Evolutionary conservation across 1,284 basidiomycete species (phyloP), one percentile per base, ranked within the genome.

Genomic region (Leccinum pachyderme): DNA sequence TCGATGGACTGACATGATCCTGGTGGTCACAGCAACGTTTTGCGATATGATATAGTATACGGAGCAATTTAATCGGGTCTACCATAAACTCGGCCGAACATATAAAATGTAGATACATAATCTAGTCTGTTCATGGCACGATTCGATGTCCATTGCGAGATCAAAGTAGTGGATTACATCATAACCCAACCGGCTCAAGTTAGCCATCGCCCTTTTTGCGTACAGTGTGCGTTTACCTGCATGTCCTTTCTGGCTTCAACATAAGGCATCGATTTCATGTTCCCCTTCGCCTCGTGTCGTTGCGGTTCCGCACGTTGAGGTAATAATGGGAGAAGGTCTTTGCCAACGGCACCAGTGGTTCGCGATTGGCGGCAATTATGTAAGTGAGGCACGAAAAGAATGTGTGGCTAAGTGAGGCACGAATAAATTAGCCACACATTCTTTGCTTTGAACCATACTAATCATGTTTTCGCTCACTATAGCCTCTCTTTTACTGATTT

Each of bases 401-500:
- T n/a, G n/a, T n/a, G n/a, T n/a, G n/a, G n/a, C n/a, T 53, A 53
- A 52, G 25, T 2, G 2, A 15, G 4, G 24, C 29, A 41, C 15
- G 32, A 50, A 27, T 51, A 29, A 28, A 3, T 9, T 25, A 15
- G 11, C 24, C 15, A 27, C 45, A 4, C 41, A 18, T 39, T n/a
- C 49, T 18, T 52, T 60, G 29, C 28, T n/a, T 49, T 6, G 18
- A 28, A 54, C 51, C 29, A 18, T 35, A 31, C 45, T 44, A 53
- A 52, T 24, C 48, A 80, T 80, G 78, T 63, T 75, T 59, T 54
- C 74, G 48, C 76, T 74, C 59, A 79, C 82, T 68, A 60, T 81
- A 73, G 76, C 74, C 79, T 77, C 81, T 79, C 81, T 85, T 82
- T 79, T 82, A 55, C 66, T 78, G 47, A 70, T 82, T 59, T 79